Percentiles rank a stretch among this genome's conserved stretches.
phyloP scores from a whole-genome alignment of 495 filamentous ascomycete genomes.

The Penicillium bialowiezense region DNA sequence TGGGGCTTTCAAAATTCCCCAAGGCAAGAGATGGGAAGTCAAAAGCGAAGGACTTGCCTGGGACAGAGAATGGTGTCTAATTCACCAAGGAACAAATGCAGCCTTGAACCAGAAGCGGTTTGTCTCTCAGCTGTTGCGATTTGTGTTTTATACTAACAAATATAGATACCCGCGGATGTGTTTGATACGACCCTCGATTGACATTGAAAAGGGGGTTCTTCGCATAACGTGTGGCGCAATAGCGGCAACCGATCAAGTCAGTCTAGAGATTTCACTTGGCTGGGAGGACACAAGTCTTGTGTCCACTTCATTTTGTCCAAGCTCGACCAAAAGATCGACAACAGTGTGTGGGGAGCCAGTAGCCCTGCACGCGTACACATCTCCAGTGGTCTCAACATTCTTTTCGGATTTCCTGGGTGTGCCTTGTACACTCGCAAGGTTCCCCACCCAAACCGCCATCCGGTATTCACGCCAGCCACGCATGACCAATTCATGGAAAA shows the following conservation, averaged over 20 bases:
- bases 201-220: slow-evolving; percentile 60
- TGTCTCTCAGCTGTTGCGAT: background rate
- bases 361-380: slow-evolving; percentile 63
- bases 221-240: slow-evolving; percentile 37
- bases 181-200: slow-evolving; percentile 66
- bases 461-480: slow-evolving; percentile 56
- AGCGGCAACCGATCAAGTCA: slow-evolving; percentile 18
- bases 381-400: slow-evolving; percentile 61
- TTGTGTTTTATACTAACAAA: background rate
- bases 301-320: slow-evolving; percentile 37
- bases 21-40: slow-evolving; percentile 66
- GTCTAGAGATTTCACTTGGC: slow-evolving; percentile 56
- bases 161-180: slow-evolving; percentile 72
- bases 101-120: slow-evolving; percentile 72
- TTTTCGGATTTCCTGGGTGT: slow-evolving; percentile 72
- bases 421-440: slow-evolving; percentile 76
- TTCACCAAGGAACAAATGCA: slow-evolving; percentile 76
- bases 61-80: slow-evolving; percentile 92
- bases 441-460: slow-evolving; percentile 60
- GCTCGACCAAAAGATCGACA: slow-evolving; percentile 40
- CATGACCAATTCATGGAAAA: slow-evolving; percentile 16
- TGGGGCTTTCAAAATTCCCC: slow-evolving; percentile 69
- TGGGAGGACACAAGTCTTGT: slow-evolving; percentile 54
- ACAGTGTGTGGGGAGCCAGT: slow-evolving; percentile 80
- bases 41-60: slow-evolving; percentile 75